These are phyloP conservation scores for Zalaria obscura DNA, from an alignment of 2,329 filamentous ascomycete genomes.

Conservation along the genomic window DNA sequence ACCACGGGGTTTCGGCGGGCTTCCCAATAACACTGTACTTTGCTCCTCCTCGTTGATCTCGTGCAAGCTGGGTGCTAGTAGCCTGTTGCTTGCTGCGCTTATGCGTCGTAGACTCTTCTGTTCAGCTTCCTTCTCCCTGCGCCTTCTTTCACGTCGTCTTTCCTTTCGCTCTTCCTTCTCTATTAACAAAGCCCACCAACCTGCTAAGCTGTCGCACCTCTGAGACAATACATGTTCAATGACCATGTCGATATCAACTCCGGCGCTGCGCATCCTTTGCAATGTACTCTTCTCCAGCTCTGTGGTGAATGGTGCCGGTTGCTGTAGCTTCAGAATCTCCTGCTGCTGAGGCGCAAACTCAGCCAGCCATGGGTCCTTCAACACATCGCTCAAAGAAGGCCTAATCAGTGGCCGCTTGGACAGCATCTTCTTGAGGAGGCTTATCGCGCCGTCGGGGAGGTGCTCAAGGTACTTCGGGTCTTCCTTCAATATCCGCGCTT, in stretches of 20 bases:
- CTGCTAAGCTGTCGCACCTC: constrained; percentile 76
- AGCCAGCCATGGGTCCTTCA: constrained; percentile 74
- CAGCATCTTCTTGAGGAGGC: constrained; percentile 64
- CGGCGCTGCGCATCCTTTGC: constrained; percentile 82
- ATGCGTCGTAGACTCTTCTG: constrained; percentile 65
- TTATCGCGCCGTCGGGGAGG: constrained; percentile 62
- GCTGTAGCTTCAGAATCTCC: constrained; percentile 70
- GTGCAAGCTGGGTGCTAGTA: constrained; percentile 56
- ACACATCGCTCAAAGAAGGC: constrained; percentile 69
- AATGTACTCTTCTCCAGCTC: constrained; percentile 79
- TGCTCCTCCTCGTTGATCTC: constrained; percentile 66
- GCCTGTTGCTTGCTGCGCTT: constrained; percentile 76
- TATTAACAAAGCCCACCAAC: constrained; percentile 90
- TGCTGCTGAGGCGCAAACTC: constrained; percentile 82
- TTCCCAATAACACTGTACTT: constrained; percentile 29
- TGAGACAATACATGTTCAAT: constrained; percentile 88
- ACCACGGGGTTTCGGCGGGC: constrained; percentile 56
- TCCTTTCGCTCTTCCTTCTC: constrained; percentile 93
- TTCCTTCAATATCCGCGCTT: constrained; percentile 68
- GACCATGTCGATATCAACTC: constrained; percentile 85
- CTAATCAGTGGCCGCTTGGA: constrained; percentile 80
- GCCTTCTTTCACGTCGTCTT: constrained; percentile 61
- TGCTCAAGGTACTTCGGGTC: constrained; percentile 77
- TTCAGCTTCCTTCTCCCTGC: constrained; percentile 72
- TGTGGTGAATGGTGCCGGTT: constrained; percentile 71